Evolutionary conservation across 202 grass and related monocot species (phyloP), one percentile per base, ranked within the genome.

Genomic region (Saccharum hybrid): DNA sequence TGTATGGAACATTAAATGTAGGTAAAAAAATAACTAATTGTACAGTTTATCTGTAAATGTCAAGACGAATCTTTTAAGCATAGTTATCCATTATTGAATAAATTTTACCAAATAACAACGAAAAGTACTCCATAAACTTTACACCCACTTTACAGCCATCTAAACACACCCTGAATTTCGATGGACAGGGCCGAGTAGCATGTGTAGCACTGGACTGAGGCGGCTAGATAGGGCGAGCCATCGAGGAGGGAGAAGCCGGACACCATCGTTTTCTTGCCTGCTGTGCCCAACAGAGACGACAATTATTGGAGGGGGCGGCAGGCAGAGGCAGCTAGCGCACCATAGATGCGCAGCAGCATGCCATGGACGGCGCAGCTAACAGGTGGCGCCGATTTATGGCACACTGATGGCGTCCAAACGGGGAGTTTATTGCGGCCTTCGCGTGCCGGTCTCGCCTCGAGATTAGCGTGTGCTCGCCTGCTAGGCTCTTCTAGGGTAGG

Each of bases 351-450:
- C 45, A 46, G 38, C 64, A 75, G 78, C 68, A 62, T 84, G 21
- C 59, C 52, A n/a, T 56, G 82, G 87, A 71, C 62, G 75, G 3
- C 10, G 38, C 56, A 45, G 56, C 57, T 45, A 77, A 82, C 88
- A 72, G 66, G 59, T 49, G 78, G 81, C 76, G 76, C 71, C 71
- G 30, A 89, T 80, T 81, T 52, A 85, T 81, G 77, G 42, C 28
- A 18, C n/a, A 6, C 71, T 76, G 34, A 65, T 85, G 77, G 71
- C 64, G 74, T 68, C 76, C 51, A 63, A 75, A 48, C 82, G 18
- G 6, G 3, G 6, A 63, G 1, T 80, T 88, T 74, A 88, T 81
- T 76, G 87, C 76, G 30, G 45, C 34, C 36, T 28, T 3, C 54
- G 23, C 51, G 37, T 38, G 2, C 7, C 22, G 19, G 18, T 9